Percentiles rank a stretch among this genome's conserved stretches.
Conservation (phyloP, 805 yeast genomes). For the Nakazawaea sp. region DNA sequence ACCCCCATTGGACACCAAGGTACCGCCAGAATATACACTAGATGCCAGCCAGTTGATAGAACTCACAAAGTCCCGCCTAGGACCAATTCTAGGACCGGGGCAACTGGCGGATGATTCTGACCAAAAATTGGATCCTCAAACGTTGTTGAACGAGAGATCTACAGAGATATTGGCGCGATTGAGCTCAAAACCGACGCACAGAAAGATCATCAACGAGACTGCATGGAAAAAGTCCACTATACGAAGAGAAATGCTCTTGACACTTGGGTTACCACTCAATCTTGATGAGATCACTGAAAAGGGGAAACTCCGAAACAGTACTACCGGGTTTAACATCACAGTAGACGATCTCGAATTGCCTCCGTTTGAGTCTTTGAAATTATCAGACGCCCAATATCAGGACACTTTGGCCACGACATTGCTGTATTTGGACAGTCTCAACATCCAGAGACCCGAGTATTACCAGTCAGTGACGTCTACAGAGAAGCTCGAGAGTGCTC, state of each 20-base stretch:
- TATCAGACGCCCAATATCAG: conserved; percentile 23
- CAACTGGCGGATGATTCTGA: too few species aligned
- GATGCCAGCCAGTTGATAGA: neutral
- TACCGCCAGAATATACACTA: neutral
- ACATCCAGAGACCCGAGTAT: conserved; percentile 19
- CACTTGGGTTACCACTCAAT: conserved; percentile 69
- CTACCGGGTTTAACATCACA: conserved; percentile 9
- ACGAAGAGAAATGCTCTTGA: conserved; percentile 54
- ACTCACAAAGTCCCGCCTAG: too few species aligned
- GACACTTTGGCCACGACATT: conserved; percentile 18
- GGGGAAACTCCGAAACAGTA: too few species aligned
- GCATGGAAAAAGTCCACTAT: conserved; percentile 61
- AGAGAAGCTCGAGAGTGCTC: conserved; percentile 21
- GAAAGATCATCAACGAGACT: conserved; percentile 2
- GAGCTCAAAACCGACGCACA: neutral
- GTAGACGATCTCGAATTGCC: conserved; percentile 22
- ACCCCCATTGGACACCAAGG: neutral
- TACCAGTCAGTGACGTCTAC: conserved; percentile 13
- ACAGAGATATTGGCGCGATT: conserved; percentile 6
- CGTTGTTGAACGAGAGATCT: conserved; percentile 5
- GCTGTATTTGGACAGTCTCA: conserved; percentile 15
- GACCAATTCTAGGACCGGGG: too few species aligned
- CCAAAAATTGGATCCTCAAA: too few species aligned
- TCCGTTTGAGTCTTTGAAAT: conserved; percentile 23
- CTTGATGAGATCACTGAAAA: conserved; percentile 41